Base-by-base conservation (phyloP, 371 early-diverging fungal species). In the Blakeslea trispora region DNA sequence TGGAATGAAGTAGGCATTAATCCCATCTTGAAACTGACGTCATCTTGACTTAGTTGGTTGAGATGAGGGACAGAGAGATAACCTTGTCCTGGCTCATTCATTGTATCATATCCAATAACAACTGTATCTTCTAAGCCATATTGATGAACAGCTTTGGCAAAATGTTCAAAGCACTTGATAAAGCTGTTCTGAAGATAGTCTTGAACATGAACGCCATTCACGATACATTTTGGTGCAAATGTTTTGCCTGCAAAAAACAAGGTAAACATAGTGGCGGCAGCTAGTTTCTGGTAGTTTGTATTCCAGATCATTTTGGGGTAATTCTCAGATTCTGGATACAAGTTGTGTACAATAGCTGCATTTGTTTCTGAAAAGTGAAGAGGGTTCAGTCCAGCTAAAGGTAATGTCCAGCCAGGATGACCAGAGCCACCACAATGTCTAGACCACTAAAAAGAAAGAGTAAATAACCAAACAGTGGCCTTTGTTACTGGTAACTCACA, bases 251-350 rank as follows among this genome's bases (percentile, higher is more conserved):
- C 94, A 67, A 88, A 92, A 54, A 91, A 91, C n/a, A 91, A 64
- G 0, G 93, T 90, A 56, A 91, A 91, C 91, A 92, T 91, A 22
- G 93, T 91, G 15, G 89, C 81, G 0, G 87, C 81, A n/a, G 93
- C 92, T 14, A 92, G 68, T 48, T 91, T 91, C 54, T 76, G 73
- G 66, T 94, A 91, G 58, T 94, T 94, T 24, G 94, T 91, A 14
- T 90, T 81, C 94, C 94, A 94, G 31, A 90, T 87, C 94, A 93
- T 93, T 53, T 83, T 86, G 18, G 89, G 87, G 49, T 74, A 87
- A 21, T 76, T 68, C 15, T 75, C 76, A 2, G 85, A 83, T n/a
- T 81, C 86, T 80, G 7, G 82, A 72, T 14, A 89, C 92, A n/a
- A 91, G 75, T 57, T 92, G 91, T 35, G 80, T 11, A 86, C 83